Conservation (phyloP, 257 asterid species). For the Voacanga thouarsii region DNA sequence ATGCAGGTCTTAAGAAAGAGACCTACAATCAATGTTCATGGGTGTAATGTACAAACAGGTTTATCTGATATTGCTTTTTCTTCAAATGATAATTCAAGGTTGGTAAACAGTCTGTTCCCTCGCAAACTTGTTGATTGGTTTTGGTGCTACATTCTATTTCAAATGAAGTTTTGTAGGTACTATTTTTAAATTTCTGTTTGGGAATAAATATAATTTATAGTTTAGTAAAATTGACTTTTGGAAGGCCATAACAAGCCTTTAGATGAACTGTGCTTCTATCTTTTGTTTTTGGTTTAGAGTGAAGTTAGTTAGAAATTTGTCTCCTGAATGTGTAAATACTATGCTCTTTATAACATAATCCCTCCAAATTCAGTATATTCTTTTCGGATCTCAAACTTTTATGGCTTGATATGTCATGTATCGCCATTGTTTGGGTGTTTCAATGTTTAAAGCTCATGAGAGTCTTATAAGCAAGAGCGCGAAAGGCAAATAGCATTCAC, state of each 20-base stretch:
- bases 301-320: not conserved
- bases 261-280: not conserved
- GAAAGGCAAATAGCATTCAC: not conserved
- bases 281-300: not conserved
- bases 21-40: constrained; percentile 69
- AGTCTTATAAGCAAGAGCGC: not conserved
- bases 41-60: constrained; percentile 61
- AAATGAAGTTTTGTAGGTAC: not conserved
- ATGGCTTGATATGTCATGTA: not conserved
- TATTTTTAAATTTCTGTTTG: not conserved
- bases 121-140: not conserved
- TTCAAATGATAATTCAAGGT: constrained; percentile 72
- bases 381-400: not conserved
- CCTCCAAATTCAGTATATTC: not conserved
- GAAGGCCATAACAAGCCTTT: not conserved
- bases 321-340: not conserved
- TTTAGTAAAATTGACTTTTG: not conserved
- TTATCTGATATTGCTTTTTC: constrained; percentile 79
- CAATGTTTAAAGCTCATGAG: not conserved
- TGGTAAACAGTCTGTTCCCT: constrained; percentile 2
- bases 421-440: not conserved
- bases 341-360: not conserved
- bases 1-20: constrained; percentile 69
- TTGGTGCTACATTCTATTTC: not conserved
- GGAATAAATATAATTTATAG: too few relatives aligned